Base-by-base conservation (phyloP, 2,329 filamentous ascomycete genomes). In the Cyanodermella asteris region DNA sequence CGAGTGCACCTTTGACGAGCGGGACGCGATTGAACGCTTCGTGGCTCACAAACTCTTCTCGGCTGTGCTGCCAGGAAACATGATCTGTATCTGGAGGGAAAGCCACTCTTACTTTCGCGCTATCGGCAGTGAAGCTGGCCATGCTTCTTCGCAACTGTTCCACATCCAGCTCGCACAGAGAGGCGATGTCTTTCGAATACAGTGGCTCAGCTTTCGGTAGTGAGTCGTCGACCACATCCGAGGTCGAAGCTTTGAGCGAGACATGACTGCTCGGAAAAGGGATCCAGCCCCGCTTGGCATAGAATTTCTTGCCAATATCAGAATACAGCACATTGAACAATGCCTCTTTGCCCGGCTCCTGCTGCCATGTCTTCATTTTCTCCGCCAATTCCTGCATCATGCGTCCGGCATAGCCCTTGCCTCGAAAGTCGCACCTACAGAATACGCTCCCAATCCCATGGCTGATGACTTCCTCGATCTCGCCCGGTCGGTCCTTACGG, bases 391-490 rank as follows among this genome's bases (percentile, higher is more conserved):
- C 68, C 20, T 47, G 45, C 45, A 82, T 62, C 71, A 87, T 82
- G 28, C 72, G 59, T 28, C 61, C 63, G 1, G 77, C 80, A 47
- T 91, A 91, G 12, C 77, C 74, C 35, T 59, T 61, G 4, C 73
- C 70, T 29, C 78, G 53, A 43, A 66, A 66, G 37, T 65, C 55
- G 1, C 64, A 59, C 20, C 67, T 61, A 4, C 71, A 80, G 44
- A 72, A 87, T n/a, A 90, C 80, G 31, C 72, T 77, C 9, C 70
- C 76, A 28, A 90, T 62, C 5, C 74, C 80, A 47, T 91, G 72
- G 10, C 66, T 64, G 7, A 48, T 29, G 7, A 56, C 52, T 21
- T 61, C 55, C 37, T 73, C 64, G 14, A 72, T 38, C 7, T 37
- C 57, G 36, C 56, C 62, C n/a, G n/a, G n/a, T n/a, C n/a, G n/a